A percentile compares a stretch with the other conserved stretches of the same genome.
phyloP scores from a whole-genome alignment of 2,329 filamentous ascomycete species.

The Hymenoscyphus albidus region DNA sequence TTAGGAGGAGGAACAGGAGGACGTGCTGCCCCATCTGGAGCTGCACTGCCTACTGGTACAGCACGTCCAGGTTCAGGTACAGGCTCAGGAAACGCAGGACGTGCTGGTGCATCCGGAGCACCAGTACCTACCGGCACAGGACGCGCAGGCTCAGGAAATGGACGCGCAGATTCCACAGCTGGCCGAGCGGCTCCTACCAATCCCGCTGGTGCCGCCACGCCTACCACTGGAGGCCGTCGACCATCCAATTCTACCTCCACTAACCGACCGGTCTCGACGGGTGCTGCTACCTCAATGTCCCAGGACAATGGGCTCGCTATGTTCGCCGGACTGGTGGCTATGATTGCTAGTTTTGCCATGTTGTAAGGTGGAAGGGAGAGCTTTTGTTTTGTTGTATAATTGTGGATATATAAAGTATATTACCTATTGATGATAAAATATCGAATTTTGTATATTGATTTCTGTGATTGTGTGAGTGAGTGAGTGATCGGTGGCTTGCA shows the following conservation, averaged over 20 bases:
- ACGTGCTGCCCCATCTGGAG: not conserved
- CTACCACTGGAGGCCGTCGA: not conserved
- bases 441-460: not conserved
- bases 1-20: not conserved
- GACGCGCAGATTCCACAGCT: not conserved
- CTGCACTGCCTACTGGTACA: not conserved
- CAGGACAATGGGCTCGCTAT: slow-evolving; percentile 10
- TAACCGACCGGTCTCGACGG: slow-evolving; percentile 5
- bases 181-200: not conserved
- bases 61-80: slow-evolving; percentile 4
- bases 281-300: slow-evolving; percentile 1
- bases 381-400: not conserved
- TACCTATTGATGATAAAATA: not conserved
- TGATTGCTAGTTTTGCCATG: slow-evolving; percentile 19
- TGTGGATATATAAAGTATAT: not conserved
- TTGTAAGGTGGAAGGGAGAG: slow-evolving; percentile 7
- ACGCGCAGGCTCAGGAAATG: not conserved
- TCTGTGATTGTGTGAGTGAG: not conserved
- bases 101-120: not conserved
- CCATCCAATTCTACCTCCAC: not conserved
- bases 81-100: not conserved
- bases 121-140: not conserved
- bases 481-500: not conserved
- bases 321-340: slow-evolving; percentile 20
- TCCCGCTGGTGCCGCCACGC: no score